Percentiles rank a stretch among this genome's conserved stretches.
These are phyloP conservation scores for Magnolia changhungtana DNA, from an alignment of 164 flowering plant genomes.

Conservation along the genomic window DNA sequence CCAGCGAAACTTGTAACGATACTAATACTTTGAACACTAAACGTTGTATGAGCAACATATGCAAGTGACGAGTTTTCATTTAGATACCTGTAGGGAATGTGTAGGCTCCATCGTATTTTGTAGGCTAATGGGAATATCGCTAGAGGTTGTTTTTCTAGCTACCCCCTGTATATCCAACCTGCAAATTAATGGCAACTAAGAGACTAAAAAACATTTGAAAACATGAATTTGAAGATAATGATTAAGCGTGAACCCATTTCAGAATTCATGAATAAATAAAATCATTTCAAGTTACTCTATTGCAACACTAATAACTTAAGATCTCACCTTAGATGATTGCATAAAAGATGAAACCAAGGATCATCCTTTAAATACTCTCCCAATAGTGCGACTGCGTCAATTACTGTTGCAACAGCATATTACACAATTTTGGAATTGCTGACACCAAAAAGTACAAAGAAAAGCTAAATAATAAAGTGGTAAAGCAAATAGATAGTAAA, in stretches of 20 bases:
- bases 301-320: neutral
- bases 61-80: neutral
- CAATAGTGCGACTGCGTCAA: slow-evolving; percentile 62
- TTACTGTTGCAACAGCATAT: slow-evolving; percentile 40
- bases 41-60: too few species aligned
- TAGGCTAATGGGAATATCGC: slow-evolving; percentile 18
- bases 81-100: slow-evolving; percentile 33
- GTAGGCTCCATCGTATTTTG: slow-evolving; percentile 31
- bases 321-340: slow-evolving; percentile 55
- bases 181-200: slow-evolving; percentile 17
- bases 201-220: neutral
- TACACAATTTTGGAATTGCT: too few species aligned
- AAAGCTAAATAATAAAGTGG: neutral
- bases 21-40: too few species aligned
- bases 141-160: slow-evolving; percentile 20
- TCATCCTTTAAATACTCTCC: slow-evolving; percentile 83
- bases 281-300: neutral
- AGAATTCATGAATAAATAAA: neutral
- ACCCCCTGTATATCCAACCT: slow-evolving; percentile 47
- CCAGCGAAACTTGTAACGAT: neutral
- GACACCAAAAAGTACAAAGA: neutral
- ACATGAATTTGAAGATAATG: neutral
- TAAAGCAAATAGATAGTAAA: neutral
- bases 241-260: neutral
- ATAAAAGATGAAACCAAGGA: slow-evolving; percentile 76